A percentile compares a stretch with the other conserved stretches of the same genome.
Evolutionary conservation across 2,329 filamentous ascomycete species (phyloP).

Genomic region (Drechmeria coniospora): DNA sequence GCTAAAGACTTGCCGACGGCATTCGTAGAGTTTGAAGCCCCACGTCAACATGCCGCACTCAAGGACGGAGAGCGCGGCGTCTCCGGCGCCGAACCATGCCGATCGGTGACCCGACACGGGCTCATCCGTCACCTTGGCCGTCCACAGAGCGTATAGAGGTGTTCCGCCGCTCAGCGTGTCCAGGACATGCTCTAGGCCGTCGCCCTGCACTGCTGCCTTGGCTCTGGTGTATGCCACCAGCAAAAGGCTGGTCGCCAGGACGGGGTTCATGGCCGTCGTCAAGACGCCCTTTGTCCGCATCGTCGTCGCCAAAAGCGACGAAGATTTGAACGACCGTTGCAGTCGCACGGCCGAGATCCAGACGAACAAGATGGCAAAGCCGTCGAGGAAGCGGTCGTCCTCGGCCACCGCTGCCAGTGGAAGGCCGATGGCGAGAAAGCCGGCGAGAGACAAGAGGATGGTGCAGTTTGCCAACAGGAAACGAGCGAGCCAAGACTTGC

Average conservation of each 20-base stretch:
- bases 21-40: constrained; percentile 38
- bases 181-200: constrained; percentile 15
- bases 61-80: constrained; percentile 31
- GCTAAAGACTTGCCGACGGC: constrained; percentile 29
- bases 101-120: constrained; percentile 6
- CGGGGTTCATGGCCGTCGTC: constrained; percentile 29
- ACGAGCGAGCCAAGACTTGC: not conserved
- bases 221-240: constrained; percentile 27
- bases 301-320: not conserved
- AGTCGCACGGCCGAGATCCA: constrained; percentile 28
- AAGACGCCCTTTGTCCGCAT: constrained; percentile 14
- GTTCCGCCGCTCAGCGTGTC: constrained; percentile 17
- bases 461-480: constrained; percentile 6
- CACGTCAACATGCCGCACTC: constrained; percentile 35
- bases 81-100: constrained; percentile 29
- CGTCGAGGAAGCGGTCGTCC: constrained; percentile 27
- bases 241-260: constrained; percentile 28
- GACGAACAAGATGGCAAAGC: constrained; percentile 28
- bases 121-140: constrained; percentile 5
- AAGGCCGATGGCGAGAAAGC: constrained; percentile 21
- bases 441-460: constrained; percentile 15
- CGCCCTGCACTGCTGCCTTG: constrained; percentile 17
- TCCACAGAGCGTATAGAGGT: constrained; percentile 21
- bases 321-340: constrained; percentile 21
- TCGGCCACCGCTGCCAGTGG: constrained; percentile 19